Base-by-base conservation (phyloP, 495 filamentous ascomycete genomes). In the Lichenothelia convexa region DNA sequence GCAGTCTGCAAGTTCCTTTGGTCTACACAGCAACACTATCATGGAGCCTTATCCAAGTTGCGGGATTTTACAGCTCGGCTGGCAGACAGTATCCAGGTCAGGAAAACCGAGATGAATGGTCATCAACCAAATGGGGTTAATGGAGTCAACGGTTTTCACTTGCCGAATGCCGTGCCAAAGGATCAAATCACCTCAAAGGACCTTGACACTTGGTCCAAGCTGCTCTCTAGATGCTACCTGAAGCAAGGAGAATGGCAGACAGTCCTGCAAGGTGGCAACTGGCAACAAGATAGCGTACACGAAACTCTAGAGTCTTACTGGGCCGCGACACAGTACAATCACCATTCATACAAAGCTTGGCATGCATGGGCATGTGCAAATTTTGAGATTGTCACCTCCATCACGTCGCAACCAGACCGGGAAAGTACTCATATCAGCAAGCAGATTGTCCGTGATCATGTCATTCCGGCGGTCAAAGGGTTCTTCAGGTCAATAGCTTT, bases 321-420 rank as follows among this genome's bases (percentile, higher is more conserved):
- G 13, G 78, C 83, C 33, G 89, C 89, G 5, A 95, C 89, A 0
- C 72, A 79, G 18, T 93, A 91, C 58, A 81, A 95, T 44, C 73
- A 77, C 31, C 74, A 78, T 37, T 99, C 86, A 66, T 95, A 99
- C 58, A 99, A 95, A 57, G 89, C 89, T 15, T 99, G 89, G 89
- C 89, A 99, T 54, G 75, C 89, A 3, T 99, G 91, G 89, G 89
- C 89, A n/a, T 60, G 95, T 29, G 89, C 91, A 13, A 99, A 99
- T 53, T 99, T 95, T 48, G 87, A 99, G 54, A 86, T 95, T 27
- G 86, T 95, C 18, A 92, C 81, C 37, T 70, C 78, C 2, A 65
- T 87, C 39, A 66, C 70, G 15, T 67, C 70, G 18, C 58, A 74
- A 32, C 62, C 63, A 7, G 76, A 71, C 43, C 64, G 67, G 11